phyloP scores from a whole-genome alignment of 139 green algal species.

The Chlamydomonas eustigma region DNA sequence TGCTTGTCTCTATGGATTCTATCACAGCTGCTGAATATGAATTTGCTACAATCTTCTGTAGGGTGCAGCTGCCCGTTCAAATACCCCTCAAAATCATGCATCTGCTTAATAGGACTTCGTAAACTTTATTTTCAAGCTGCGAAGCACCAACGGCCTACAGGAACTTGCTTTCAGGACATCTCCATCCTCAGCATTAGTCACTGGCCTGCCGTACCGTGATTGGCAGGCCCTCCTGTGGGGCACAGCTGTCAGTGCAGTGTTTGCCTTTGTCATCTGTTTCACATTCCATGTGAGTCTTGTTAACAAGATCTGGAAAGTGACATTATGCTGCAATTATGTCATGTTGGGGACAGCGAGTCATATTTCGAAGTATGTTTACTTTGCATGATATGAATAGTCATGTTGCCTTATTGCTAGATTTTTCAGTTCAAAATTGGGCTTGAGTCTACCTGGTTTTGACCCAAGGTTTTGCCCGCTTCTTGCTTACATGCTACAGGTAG shows the following conservation, averaged over 20 bases:
- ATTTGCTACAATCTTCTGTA: background rate
- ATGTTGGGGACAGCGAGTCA: too few species aligned
- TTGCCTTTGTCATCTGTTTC: slow-evolving; percentile 17
- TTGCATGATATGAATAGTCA: background rate
- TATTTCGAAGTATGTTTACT: too few species aligned
- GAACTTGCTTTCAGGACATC: too few species aligned
- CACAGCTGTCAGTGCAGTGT: slow-evolving; percentile 20
- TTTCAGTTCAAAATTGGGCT: background rate
- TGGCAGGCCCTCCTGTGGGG: slow-evolving; percentile 20
- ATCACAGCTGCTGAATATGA: too few species aligned
- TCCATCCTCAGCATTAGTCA: too few species aligned
- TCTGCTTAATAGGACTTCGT: background rate
- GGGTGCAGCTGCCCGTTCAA: background rate
- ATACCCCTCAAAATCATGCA: background rate
- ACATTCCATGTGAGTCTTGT: slow-evolving; percentile 21
- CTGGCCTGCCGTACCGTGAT: background rate
- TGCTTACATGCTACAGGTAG: background rate
- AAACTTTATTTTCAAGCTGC: background rate
- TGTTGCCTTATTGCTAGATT: background rate
- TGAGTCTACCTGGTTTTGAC: background rate
- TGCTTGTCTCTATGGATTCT: too few species aligned
- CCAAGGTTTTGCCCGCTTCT: background rate
- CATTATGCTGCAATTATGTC: too few species aligned
- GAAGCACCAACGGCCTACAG: background rate
- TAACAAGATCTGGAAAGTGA: too few species aligned